Conservation (phyloP, 306 rosid genomes). For the Astragalus membranaceus region DNA sequence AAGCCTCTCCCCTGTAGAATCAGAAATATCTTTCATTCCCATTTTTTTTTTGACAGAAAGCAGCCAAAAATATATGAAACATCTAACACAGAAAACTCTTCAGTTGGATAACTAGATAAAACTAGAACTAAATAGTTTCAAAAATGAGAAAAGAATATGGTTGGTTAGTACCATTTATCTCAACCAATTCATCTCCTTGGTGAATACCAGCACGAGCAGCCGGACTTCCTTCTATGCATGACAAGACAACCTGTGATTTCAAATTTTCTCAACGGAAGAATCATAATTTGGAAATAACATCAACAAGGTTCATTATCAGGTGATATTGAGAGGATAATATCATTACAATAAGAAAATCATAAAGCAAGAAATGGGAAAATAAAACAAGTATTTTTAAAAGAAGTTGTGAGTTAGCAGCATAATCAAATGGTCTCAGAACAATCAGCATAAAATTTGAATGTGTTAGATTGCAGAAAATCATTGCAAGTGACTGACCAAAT, state of each 20-base stretch:
- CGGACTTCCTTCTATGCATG: conserved; percentile 80
- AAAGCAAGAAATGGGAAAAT: not conserved
- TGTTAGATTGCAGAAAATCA: not conserved
- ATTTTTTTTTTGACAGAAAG: no score
- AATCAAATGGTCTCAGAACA: not conserved
- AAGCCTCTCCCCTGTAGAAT: conserved; percentile 61
- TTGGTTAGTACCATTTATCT: conserved; percentile 63
- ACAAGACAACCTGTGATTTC: conserved; percentile 70
- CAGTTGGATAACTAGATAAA: no score
- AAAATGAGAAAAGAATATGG: not conserved
- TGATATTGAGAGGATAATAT: not conserved
- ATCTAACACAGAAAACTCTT: no score
- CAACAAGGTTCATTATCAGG: not conserved
- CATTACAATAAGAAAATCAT: not conserved
- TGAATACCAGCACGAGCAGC: conserved; percentile 96
- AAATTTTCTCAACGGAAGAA: no score
- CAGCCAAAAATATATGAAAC: no score
- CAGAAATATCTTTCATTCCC: no score
- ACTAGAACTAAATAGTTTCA: not conserved
- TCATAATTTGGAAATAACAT: not conserved
- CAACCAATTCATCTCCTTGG: conserved; percentile 89
- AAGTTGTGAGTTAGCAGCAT: not conserved
- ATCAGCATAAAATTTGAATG: not conserved
- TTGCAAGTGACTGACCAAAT: conserved; percentile 55
- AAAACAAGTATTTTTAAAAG: not conserved